These are phyloP conservation scores for Talaromyces trachyspermus DNA, from an alignment of 495 filamentous ascomycete genomes.

Conservation along the genomic window DNA sequence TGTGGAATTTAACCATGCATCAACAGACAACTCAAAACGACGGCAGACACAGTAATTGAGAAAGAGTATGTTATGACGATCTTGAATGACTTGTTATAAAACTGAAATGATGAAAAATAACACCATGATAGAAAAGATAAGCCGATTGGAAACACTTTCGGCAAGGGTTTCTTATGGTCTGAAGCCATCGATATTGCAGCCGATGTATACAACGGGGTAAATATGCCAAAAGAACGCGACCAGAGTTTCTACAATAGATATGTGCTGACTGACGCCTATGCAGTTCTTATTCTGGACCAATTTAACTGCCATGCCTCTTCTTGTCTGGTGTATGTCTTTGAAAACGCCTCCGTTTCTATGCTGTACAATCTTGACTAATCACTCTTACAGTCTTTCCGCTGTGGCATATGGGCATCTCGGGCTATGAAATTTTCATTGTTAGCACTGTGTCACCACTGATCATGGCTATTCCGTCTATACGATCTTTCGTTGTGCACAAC, in stretches of 20 bases:
- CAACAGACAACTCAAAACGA: constrained; percentile 49
- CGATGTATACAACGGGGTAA: constrained; percentile 88
- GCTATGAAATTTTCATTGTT: constrained; percentile 86
- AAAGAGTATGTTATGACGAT: constrained; percentile 62
- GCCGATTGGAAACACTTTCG: constrained; percentile 61
- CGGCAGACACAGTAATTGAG: constrained; percentile 71
- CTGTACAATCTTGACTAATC: constrained; percentile 14
- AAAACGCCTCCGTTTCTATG: neutral
- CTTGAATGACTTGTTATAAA: neutral
- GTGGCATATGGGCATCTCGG: constrained; percentile 99
- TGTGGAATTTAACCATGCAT: constrained; percentile 41
- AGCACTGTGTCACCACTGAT: constrained; percentile 74
- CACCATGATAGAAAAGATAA: constrained; percentile 60
- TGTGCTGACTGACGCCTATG: constrained; percentile 20
- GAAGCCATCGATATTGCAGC: constrained; percentile 75
- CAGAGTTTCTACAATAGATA: constrained; percentile 12
- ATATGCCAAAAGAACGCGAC: no score
- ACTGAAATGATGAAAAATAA: constrained; percentile 13
- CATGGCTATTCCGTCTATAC: constrained; percentile 64
- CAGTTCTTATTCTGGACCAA: constrained; percentile 96
- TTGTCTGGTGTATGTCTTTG: constrained; percentile 84
- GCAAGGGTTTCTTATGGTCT: constrained; percentile 62
- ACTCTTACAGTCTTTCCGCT: constrained; percentile 72
- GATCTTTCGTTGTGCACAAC: constrained; percentile 59
- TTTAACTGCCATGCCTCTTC: constrained; percentile 77